Base-by-base conservation (phyloP, 2,329 filamentous ascomycete species). In the Phoma sp. region DNA sequence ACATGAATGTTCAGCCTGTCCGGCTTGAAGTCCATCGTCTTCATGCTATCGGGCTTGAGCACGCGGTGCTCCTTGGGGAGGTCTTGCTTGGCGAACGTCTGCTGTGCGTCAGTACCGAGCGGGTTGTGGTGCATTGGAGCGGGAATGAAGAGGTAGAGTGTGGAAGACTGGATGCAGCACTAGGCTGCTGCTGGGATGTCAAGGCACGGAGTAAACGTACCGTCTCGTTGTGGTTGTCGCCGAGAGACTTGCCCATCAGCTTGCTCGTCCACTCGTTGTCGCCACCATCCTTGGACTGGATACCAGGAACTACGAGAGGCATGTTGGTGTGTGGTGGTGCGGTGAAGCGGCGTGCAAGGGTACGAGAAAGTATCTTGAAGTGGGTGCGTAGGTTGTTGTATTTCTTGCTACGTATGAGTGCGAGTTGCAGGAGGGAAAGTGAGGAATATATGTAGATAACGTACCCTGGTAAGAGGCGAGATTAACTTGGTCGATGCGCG, bases 181-280 rank as follows among this genome's bases (percentile, higher is more conserved):
- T 17, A 17, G 17, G 17, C 17, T 17, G 17, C 17, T 17, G 17
- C 17, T 17, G 17, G 17, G 17, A 17, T 17, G 17, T 17, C 17
- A 17, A 27, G 7, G 27, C 10, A 9, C 27, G 10, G 27, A 29
- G 4, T n/a, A 33, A 15, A 67, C 71, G 19, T 67, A 81, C 80
- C 19, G 76, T 75, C 58, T 81, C 76, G 55, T 81, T 74, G 36
- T 74, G 75, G 25, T 56, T 51, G 13, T 82, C 80, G 12, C 80
- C 80, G 33, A 82, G 67, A 69, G 81, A 81, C 78, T 82, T 82
- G 62, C 80, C 80, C 66, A 78, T 75, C 21, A 82, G 73, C 74
- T 81, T 77, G 63, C 71, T 75, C 68, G 72, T 70, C 80, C 80
- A 82, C 51, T 80, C 72, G 10, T 74, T 57, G 50, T 73, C 68